Percentiles rank a stretch among this genome's conserved stretches.
These are phyloP conservation scores for Chromosphaera perkinsii DNA, from an alignment of 208 protist species.

Conservation along the genomic window DNA sequence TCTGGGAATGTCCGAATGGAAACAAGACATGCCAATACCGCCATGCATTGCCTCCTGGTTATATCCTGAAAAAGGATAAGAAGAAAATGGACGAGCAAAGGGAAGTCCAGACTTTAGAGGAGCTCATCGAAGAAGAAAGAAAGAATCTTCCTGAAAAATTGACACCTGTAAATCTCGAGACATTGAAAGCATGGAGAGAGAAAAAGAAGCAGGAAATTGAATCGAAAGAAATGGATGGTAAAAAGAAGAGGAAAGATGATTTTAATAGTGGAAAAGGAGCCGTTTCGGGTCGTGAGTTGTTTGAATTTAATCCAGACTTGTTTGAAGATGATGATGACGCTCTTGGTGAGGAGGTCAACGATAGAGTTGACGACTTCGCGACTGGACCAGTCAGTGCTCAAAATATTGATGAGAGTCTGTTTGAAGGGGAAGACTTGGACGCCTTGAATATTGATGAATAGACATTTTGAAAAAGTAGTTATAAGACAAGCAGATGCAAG, in stretches of 20 bases:
- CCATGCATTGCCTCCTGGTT: constrained; percentile 61
- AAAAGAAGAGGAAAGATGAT: constrained; percentile 2
- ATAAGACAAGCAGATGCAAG: too few species aligned
- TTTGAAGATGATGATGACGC: constrained; percentile 62
- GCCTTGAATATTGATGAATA: too few species aligned
- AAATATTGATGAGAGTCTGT: too few species aligned
- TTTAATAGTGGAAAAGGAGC: not conserved
- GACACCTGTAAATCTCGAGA: constrained; percentile 18
- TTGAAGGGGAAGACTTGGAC: too few species aligned
- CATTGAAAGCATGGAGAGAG: constrained; percentile 16
- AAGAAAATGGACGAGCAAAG: constrained; percentile 43
- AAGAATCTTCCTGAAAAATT: not conserved
- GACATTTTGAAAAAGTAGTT: too few species aligned
- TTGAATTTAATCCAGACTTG: constrained; percentile 59
- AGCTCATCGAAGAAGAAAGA: constrained; percentile 47
- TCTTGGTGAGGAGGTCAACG: constrained; percentile 10
- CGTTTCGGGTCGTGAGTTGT: constrained; percentile 55
- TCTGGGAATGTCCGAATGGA: constrained; percentile 71
- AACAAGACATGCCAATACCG: constrained; percentile 51
- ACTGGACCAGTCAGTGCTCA: too few species aligned
- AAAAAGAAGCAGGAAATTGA: constrained; percentile 5
- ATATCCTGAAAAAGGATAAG: constrained; percentile 54
- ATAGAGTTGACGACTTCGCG: not conserved
- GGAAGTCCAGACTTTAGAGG: constrained; percentile 51
- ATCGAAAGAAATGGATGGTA: not conserved